Conservation (phyloP, 148 eudicot species). For the Diospyros kaki region DNA sequence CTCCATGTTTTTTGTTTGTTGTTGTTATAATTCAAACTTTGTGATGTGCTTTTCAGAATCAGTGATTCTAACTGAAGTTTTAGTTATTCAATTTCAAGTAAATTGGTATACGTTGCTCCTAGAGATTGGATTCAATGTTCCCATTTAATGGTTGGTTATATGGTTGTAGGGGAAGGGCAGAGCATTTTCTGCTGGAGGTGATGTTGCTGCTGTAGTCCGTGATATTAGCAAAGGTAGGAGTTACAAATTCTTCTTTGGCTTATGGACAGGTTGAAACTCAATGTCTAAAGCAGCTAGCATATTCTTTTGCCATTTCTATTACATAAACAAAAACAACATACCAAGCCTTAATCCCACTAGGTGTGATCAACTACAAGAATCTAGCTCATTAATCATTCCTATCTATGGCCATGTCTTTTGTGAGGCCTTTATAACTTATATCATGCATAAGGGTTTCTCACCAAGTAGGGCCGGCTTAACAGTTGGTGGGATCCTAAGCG, state of each 20-base stretch:
- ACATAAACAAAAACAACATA: too few relatives aligned
- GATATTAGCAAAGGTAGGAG: slow-evolving; percentile 47
- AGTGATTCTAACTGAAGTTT: neutral
- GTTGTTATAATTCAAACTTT: neutral
- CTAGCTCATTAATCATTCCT: too few relatives aligned
- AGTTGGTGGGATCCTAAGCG: too few relatives aligned
- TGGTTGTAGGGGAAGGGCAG: slow-evolving; percentile 68
- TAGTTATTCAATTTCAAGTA: neutral
- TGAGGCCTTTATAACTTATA: too few relatives aligned
- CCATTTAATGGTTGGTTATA: neutral
- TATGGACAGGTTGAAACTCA: neutral
- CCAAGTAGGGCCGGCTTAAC: too few relatives aligned
- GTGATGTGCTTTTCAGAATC: neutral
- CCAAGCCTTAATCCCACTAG: too few relatives aligned
- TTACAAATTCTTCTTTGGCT: neutral
- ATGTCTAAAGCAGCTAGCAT: neutral
- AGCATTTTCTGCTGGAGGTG: slow-evolving; percentile 97
- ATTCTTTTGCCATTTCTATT: neutral
- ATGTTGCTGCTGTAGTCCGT: slow-evolving; percentile 69
- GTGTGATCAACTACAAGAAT: too few relatives aligned
- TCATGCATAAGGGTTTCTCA: too few relatives aligned
- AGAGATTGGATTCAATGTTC: neutral
- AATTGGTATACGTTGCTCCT: neutral
- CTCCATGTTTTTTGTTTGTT: neutral
- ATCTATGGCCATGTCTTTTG: too few relatives aligned